Evolutionary conservation across 202 grass and related monocot genomes (phyloP), one percentile per base, ranked within the genome.

Genomic region (Setaria viridis): DNA sequence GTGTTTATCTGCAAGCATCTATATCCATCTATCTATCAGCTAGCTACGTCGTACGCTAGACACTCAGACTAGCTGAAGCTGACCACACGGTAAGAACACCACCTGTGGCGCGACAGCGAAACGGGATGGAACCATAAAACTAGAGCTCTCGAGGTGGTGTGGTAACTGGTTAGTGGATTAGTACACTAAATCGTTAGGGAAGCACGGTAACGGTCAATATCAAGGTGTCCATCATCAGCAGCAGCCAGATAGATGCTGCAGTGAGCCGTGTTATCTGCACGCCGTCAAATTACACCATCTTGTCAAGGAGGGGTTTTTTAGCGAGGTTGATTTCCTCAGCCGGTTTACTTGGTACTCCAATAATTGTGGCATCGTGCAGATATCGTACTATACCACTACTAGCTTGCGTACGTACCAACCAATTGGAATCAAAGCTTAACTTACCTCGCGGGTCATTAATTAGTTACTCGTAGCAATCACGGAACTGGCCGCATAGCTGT

Each of bases 381-480:
- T 9, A 45, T 39, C 37, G 37, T 39, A 39, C 37, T 39, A 39
- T 39, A 39, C 37, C 37, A 39, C 37, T 39, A 39, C 37, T 39
- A 35, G 37, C 37, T 39, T 39, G 5, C 37, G 37, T 39, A 45
- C 6, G 71, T 87, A 19, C 75, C 45, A 33, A 39, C 48, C 29
- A 45, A 25, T 9, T 39, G 12, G 60, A 51, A 25, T 76, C 45
- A 9, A 43, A 20, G 12, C 7, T 25, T 16, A 84, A 16, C 11
- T 84, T 49, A 85, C 76, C 51, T 59, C 15, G n/a, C n/a, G 32
- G 6, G 43, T 53, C 76, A 53, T 69, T 70, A 12, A 78, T 66
- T 82, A 41, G 59, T 74, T 65, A 77, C 67, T 62, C 59, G 67
- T 86, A 79, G 34, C 79, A 14, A 83, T 83, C 73, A 68, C 67